Percentiles rank a stretch among this genome's conserved stretches.
Conservation (phyloP, 2,329 filamentous ascomycete genomes). For the Bipolaris gigantea region DNA sequence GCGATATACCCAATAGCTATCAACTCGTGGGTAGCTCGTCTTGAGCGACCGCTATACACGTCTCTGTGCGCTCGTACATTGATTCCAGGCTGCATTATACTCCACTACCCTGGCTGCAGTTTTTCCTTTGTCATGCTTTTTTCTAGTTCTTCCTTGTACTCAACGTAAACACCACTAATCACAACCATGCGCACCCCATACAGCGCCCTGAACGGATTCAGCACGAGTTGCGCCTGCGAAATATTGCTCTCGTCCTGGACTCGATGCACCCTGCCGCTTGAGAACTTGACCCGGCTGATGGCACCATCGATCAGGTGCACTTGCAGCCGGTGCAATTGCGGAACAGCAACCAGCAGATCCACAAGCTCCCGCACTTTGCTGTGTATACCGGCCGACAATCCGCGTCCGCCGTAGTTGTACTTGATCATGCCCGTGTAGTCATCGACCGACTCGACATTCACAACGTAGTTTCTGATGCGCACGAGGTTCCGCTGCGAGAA, state of each 20-base stretch:
- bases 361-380: conserved; percentile 48
- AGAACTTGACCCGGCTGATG: conserved; percentile 31
- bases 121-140: conserved; percentile 35
- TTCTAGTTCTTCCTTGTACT: conserved; percentile 42
- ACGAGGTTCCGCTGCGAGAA: conserved; percentile 48
- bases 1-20: conserved; percentile 30
- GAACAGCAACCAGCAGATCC: conserved; percentile 37
- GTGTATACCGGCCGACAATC: conserved; percentile 48
- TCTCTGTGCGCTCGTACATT: not conserved
- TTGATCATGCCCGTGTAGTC: conserved; percentile 56
- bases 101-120: not conserved
- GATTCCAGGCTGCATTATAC: not conserved
- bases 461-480: conserved; percentile 47
- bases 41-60: conserved; percentile 1
- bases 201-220: conserved; percentile 48
- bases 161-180: conserved; percentile 46
- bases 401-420: conserved; percentile 52
- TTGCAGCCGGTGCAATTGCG: conserved; percentile 30
- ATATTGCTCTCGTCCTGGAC: conserved; percentile 40
- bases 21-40: conserved; percentile 15
- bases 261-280: conserved; percentile 37
- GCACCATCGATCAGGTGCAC: conserved; percentile 39
- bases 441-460: conserved; percentile 54
- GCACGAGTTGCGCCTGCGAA: conserved; percentile 45
- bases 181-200: conserved; percentile 40